Conservation (phyloP, 176 grass and related monocot species). For the Avena atlantica region DNA sequence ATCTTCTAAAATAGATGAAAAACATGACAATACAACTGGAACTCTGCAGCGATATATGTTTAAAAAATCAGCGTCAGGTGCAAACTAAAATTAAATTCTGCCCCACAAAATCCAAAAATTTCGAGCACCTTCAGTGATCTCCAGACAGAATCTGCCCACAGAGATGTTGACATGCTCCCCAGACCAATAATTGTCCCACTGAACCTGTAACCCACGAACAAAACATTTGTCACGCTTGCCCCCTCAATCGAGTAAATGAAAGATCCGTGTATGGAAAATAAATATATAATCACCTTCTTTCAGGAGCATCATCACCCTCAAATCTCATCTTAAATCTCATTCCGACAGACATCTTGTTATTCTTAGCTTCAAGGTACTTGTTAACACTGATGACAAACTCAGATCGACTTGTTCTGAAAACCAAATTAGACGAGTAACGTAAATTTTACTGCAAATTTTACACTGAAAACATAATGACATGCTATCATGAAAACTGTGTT, state of each 20-base stretch:
- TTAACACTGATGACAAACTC: conserved; percentile 92
- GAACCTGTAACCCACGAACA: conserved; percentile 74
- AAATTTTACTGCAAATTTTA: conserved; percentile 26
- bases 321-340: conserved; percentile 98
- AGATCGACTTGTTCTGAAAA: conserved; percentile 77
- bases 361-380: conserved; percentile 95
- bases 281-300: conserved; percentile 66
- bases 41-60: conserved; percentile 1
- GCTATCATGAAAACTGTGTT: not conserved
- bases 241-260: conserved; percentile 27
- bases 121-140: conserved; percentile 82
- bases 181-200: conserved; percentile 87
- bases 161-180: conserved; percentile 64
- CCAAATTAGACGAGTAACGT: conserved; percentile 26
- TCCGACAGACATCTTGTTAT: conserved; percentile 77
- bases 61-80: not conserved
- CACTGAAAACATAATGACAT: not conserved
- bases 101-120: not conserved
- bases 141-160: conserved; percentile 87
- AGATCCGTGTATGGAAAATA: conserved; percentile 11
- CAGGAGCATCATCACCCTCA: conserved; percentile 91
- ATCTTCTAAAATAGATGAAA: conserved; percentile 11
- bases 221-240: conserved; percentile 16
- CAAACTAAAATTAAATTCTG: conserved; percentile 6
- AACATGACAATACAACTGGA: conserved; percentile 13